Base-by-base conservation (phyloP, 225 moss, liverwort and hornwort species). In the Lunularia cruciata region DNA sequence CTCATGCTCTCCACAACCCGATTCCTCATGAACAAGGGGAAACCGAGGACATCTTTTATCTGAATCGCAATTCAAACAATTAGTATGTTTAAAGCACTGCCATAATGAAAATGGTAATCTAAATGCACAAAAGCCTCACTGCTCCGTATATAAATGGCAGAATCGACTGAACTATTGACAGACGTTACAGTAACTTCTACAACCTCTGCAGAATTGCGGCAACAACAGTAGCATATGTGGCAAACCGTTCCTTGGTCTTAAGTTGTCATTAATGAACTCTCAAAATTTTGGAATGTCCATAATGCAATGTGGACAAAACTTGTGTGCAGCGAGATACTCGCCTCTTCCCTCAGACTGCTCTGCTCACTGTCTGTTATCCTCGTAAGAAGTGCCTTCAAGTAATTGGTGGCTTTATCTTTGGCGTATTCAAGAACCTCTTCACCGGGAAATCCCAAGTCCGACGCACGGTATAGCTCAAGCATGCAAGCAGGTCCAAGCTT, bases 391-490 rank as follows among this genome's bases (percentile, higher is more conserved):
- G 68, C 12, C 11, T 8, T 54, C 36, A 68, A 34, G 35, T 36
- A 38, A 37, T 14, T 27, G 37, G 52, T 53, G 12, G 68, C 22
- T 37, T 5, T 52, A 5, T 70, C 30, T 27, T 58, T 70, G 43
- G 40, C 59, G 25, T 42, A n/a, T 4, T 57, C 56, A 42, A 70
- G 70, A 6, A 57, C 19, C 40, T 57, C 42, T 45, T 70, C 70
- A 31, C 70, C 70, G 18, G 70, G 59, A 57, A 70, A 70, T 42
- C 40, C 58, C 58, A 70, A 43, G 10, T 70, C 70, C 3, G 58
- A 70, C 23, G 70, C 70, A 43, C 58, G 57, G 39, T 70, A 42
- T 18, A 70, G 38, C 25, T 70, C 37, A 32, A 70, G 70, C 70
- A 70, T 40, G 16, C 57, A 36, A 13, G 15, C 16, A 46, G 23